A percentile compares a stretch with the other conserved stretches of the same genome.
These are phyloP conservation scores for Vitis hybrid DNA, from an alignment of 177 flowering plant genomes.

Conservation along the genomic window DNA sequence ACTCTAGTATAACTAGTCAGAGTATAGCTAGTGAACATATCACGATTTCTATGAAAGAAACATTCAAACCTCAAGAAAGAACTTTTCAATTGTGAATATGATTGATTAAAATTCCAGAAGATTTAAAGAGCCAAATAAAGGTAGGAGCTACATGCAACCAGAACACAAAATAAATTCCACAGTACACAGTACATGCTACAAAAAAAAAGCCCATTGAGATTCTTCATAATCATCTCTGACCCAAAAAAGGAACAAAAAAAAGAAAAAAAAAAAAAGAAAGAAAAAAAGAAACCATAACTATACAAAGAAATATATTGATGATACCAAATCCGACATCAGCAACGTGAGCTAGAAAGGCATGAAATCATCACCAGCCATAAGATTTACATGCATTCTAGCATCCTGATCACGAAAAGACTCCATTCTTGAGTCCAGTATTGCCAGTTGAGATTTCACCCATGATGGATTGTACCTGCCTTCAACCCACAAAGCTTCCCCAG, in stretches of 20 bases:
- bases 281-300: background rate
- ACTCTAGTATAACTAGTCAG: no score
- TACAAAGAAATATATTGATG: background rate
- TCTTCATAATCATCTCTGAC: constrained; percentile 1
- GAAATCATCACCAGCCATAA: constrained; percentile 39
- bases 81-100: background rate
- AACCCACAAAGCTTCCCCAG: constrained; percentile 88
- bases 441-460: constrained; percentile 87
- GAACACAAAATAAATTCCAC: background rate
- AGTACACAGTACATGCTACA: background rate
- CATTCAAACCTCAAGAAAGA: background rate
- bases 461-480: constrained; percentile 81
- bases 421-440: constrained; percentile 68
- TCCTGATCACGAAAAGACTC: constrained; percentile 46
- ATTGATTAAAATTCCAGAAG: background rate
- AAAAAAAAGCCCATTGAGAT: background rate
- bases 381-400: constrained; percentile 20
- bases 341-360: constrained; percentile 27
- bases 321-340: background rate
- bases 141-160: background rate
- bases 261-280: no score
- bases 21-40: no score
- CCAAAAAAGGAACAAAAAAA: no score
- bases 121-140: background rate
- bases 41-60: no score